phyloP scores from a whole-genome alignment of 2,329 filamentous ascomycete genomes.

The Ascochyta viciae-villosae region DNA sequence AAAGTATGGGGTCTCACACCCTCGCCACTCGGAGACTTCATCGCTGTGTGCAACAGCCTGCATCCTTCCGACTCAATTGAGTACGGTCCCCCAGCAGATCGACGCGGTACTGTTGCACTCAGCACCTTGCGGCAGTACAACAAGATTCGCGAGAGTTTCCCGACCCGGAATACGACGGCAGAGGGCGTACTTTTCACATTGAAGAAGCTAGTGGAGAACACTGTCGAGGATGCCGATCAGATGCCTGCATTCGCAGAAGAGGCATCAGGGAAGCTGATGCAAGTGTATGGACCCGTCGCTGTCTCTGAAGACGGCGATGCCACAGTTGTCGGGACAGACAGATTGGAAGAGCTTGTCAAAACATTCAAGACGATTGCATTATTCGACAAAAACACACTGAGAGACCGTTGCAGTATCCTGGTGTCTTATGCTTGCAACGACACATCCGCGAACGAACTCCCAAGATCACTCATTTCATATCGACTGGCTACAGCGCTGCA shows the following conservation, averaged over 20 bases:
- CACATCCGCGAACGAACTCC: constrained; percentile 22
- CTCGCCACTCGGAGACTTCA: constrained; percentile 56
- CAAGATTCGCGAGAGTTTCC: constrained; percentile 27
- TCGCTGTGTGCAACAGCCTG: constrained; percentile 59
- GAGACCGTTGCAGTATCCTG: constrained; percentile 42
- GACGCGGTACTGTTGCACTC: constrained; percentile 50
- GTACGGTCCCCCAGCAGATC: constrained; percentile 59
- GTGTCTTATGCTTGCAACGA: constrained; percentile 37
- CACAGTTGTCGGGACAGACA: not conserved
- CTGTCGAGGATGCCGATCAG: constrained; percentile 34
- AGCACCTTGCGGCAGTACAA: constrained; percentile 31
- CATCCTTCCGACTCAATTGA: constrained; percentile 66
- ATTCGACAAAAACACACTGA: constrained; percentile 36
- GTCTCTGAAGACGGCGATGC: not conserved
- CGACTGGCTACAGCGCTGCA: constrained; percentile 34
- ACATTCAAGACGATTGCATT: constrained; percentile 33
- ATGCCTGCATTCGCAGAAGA: constrained; percentile 31
- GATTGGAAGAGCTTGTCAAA: constrained; percentile 19
- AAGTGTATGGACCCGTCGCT: constrained; percentile 21
- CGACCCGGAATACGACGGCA: constrained; percentile 30
- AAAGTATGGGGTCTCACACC: constrained; percentile 62
- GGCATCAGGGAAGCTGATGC: constrained; percentile 30
- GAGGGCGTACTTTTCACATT: constrained; percentile 45
- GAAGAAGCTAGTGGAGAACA: constrained; percentile 44
- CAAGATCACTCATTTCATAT: constrained; percentile 40